Evolutionary conservation across 2,329 filamentous ascomycete species (phyloP).

Genomic region (Achaetomium macrosporum): DNA sequence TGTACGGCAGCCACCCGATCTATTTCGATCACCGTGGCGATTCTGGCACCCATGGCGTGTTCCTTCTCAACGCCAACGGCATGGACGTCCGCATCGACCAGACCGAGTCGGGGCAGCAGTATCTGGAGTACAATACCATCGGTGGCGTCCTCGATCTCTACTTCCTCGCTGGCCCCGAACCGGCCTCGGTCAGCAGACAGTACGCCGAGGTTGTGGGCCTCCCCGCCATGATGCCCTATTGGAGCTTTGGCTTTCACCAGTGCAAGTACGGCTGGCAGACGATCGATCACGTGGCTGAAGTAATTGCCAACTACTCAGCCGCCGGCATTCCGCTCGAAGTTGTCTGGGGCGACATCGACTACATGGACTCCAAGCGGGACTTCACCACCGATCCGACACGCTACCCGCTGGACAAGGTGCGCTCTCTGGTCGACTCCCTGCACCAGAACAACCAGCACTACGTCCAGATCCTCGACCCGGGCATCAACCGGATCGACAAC

Average conservation of each 20-base stretch:
- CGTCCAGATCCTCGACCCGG: conserved; percentile 71
- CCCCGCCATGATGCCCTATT: conserved; percentile 58
- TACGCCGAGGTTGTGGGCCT: conserved; percentile 52
- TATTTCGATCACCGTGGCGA: conserved; percentile 63
- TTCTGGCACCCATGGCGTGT: conserved; percentile 55
- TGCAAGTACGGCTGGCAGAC: conserved; percentile 60
- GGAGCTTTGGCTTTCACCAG: conserved; percentile 57
- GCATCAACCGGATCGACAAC: conserved; percentile 41
- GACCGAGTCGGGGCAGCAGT: conserved; percentile 52
- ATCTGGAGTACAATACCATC: conserved; percentile 71
- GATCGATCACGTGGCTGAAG: conserved; percentile 57
- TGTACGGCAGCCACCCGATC: conserved; percentile 67
- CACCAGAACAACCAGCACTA: conserved; percentile 62
- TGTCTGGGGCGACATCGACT: conserved; percentile 61
- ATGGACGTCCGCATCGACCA: conserved; percentile 72
- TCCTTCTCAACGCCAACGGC: conserved; percentile 65
- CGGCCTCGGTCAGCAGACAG: conserved; percentile 52
- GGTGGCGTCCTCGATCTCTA: conserved; percentile 71
- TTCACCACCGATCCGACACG: conserved; percentile 59
- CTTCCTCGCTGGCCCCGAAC: conserved; percentile 54
- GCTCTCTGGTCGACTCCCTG: conserved; percentile 59
- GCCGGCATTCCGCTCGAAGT: conserved; percentile 62
- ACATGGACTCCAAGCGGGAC: conserved; percentile 48
- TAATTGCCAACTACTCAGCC: conserved; percentile 60
- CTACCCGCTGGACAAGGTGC: conserved; percentile 56